Conservation (phyloP, 1,284 basidiomycete genomes). For the Puccinia coronata region DNA sequence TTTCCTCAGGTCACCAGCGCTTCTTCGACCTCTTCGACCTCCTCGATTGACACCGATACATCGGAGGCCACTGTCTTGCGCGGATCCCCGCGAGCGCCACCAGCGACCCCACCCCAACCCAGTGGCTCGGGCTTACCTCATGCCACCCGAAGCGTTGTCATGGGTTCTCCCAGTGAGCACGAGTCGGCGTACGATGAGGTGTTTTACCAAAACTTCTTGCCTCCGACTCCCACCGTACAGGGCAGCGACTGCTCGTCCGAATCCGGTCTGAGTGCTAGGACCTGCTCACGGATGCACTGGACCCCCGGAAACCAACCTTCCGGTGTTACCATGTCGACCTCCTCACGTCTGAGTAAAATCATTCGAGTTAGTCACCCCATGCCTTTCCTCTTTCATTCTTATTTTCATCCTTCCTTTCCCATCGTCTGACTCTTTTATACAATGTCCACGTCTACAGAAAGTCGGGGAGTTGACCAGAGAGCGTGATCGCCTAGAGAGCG, state of each 20-base stretch:
- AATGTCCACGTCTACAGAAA: constrained; percentile 33
- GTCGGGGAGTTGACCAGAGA: constrained; percentile 20
- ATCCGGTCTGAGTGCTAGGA: neutral
- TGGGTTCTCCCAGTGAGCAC: constrained; percentile 36
- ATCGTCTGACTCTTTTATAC: neutral
- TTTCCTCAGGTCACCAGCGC: constrained; percentile 17
- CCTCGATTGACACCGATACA: neutral
- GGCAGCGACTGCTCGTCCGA: constrained; percentile 30
- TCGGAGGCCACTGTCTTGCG: constrained; percentile 10
- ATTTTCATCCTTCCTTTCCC: neutral
- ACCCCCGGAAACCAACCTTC: neutral
- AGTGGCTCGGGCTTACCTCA: neutral
- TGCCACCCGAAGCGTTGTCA: neutral
- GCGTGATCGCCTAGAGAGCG: constrained; percentile 6
- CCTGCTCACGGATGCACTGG: constrained; percentile 26
- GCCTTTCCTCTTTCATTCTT: too few species aligned
- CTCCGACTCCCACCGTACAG: constrained; percentile 12
- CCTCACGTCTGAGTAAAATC: constrained; percentile 33
- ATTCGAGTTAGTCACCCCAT: constrained; percentile 1
- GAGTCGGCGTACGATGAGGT: constrained; percentile 45
- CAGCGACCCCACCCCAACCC: neutral
- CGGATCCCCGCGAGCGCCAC: too few species aligned
- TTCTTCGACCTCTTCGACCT: constrained; percentile 23
- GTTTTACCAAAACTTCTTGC: constrained; percentile 22
- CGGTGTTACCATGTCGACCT: constrained; percentile 19